Base-by-base conservation (phyloP, 345 rosid species). In the Melaleuca alternifolia region DNA sequence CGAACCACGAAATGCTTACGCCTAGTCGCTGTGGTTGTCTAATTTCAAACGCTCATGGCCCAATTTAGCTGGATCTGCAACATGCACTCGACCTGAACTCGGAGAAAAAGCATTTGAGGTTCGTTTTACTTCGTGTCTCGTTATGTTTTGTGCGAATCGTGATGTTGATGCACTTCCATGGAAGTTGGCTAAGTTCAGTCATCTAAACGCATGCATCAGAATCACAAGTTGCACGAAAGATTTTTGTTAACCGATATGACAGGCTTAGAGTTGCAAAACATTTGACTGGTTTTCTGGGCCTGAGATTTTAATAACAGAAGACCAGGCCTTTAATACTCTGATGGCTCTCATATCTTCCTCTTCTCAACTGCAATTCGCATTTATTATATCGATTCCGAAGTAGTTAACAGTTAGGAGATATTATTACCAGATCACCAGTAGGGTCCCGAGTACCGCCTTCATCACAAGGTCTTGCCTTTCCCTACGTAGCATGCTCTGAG, bases 341-440 rank as follows among this genome's bases (percentile, higher is more conserved):
- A 85, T 53, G 54, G 87, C 24, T 54, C 56, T 84, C 86, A 37
- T 54, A 89, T 83, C 92, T 41, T 82, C 85, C 87, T 85, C 87
- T 57, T 54, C 81, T 53, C 51, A 85, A 30, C 82, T 62, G 86
- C 88, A 85, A 56, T 87, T 30, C 33, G 51, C 92, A 84, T 82
- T 82, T 50, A 83, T 16, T 84, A 88, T 92, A 90, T 87, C 90
- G 87, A 87, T 65, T 86, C 88, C 24, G 8, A 82, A 89, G 92
- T 89, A 10, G 96, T 88, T 93, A 82, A 92, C 86, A 83, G 94
- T 88, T 91, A 51, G 84, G 53, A 62, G 54, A 65, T 30, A 81
- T 88, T 89, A 86, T 56, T 82, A 82, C 30, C n/a, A 20, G 53
- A 23, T 85, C 54, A 51, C 83, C 7, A 46, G 50, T 46, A 21